A percentile compares a stretch with the other conserved stretches of the same genome.
phyloP scores from a whole-genome alignment of 768 basidiomycete species.

The Clitopilus hobsonii region DNA sequence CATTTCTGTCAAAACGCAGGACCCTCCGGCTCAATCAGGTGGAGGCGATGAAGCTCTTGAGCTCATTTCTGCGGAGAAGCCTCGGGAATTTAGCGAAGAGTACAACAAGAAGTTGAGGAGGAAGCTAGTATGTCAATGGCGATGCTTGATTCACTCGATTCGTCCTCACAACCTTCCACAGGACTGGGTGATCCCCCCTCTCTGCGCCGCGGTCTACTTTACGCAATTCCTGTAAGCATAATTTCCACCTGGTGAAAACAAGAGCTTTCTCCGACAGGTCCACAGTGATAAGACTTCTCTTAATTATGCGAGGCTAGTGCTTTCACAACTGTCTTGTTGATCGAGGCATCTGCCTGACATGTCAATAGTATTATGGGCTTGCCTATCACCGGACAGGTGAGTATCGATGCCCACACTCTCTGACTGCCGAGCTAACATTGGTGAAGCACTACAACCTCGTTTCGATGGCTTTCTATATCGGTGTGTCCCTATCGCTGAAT shows the following conservation, averaged over 20 bases:
- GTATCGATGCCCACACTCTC: background rate
- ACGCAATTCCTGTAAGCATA: conserved; percentile 54
- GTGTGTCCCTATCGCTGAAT: conserved; percentile 18
- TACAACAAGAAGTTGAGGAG: conserved; percentile 51
- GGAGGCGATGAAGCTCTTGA: conserved; percentile 58
- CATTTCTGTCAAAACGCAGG: background rate
- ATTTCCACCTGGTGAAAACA: background rate
- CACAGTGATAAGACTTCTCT: conserved; percentile 63
- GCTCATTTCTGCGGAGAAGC: conserved; percentile 51
- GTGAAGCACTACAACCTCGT: conserved; percentile 58
- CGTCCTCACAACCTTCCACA: conserved; percentile 10
- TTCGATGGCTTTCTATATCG: conserved; percentile 60
- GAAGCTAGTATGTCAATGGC: conserved; percentile 42
- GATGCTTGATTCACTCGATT: background rate
- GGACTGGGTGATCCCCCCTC: conserved; percentile 49
- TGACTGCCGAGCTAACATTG: conserved; percentile 2
- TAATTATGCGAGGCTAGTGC: conserved; percentile 59
- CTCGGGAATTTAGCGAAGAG: conserved; percentile 52
- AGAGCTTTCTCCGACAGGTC: background rate
- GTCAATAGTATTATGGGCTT: conserved; percentile 55
- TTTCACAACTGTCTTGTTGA: background rate
- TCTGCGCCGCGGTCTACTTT: conserved; percentile 65
- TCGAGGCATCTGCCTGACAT: background rate
- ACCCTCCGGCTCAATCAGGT: conserved; percentile 25
- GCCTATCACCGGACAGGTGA: conserved; percentile 57